Evolutionary conservation across 306 rosid genomes (phyloP).

Genomic region (Alnus rubra): DNA sequence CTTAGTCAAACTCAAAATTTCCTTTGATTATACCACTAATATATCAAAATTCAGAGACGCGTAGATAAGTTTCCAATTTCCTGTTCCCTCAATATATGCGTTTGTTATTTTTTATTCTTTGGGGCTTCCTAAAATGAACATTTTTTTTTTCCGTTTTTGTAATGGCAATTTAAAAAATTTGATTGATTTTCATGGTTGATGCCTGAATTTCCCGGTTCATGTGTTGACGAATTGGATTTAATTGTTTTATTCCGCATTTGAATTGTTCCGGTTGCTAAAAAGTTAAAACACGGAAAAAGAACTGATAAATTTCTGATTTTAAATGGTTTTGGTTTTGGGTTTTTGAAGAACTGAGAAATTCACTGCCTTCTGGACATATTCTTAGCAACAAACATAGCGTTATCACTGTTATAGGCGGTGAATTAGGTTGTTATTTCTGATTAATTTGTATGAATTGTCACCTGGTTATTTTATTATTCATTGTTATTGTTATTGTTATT

Average conservation of each 20-base stretch:
- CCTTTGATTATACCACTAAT: background rate
- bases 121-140: conserved; percentile 12
- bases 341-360: conserved; percentile 1
- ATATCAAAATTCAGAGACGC: background rate
- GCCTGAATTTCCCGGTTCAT: background rate
- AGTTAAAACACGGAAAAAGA: background rate
- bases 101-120: conserved; percentile 1
- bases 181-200: conserved; percentile 5
- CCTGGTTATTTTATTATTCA: background rate
- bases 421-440: conserved; percentile 8
- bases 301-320: background rate
- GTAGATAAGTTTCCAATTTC: background rate
- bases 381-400: background rate
- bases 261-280: background rate
- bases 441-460: background rate
- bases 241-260: background rate
- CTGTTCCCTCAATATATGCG: background rate
- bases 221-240: background rate
- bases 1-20: background rate
- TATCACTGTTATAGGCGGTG: background rate
- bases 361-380: background rate
- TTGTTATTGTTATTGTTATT: background rate
- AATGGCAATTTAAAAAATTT: conserved; percentile 7
- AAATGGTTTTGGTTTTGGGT: background rate
- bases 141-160: conserved; percentile 3